phyloP scores from a whole-genome alignment of 1,139 yeast species.

The Taphrina communis region DNA sequence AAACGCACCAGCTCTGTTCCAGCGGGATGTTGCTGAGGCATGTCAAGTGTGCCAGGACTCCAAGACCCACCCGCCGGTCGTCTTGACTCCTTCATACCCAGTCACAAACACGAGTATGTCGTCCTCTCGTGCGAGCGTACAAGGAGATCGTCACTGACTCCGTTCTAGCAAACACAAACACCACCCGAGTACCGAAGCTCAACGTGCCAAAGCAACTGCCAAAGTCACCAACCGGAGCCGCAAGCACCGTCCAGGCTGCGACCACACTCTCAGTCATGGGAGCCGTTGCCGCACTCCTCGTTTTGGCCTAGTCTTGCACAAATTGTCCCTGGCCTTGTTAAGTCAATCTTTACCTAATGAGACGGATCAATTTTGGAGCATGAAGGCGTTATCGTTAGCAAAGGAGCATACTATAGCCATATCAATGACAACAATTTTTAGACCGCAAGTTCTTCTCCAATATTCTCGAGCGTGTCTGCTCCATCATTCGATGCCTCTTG shows the following conservation, averaged over 20 bases:
- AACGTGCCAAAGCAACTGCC: conserved; percentile 14
- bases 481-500: not conserved
- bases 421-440: conserved; percentile 6
- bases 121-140: too few relatives aligned
- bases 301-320: conserved; percentile 14
- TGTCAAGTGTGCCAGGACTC: conserved; percentile 19
- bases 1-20: conserved; percentile 8
- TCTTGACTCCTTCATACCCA: conserved; percentile 12
- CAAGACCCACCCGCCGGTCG: conserved; percentile 15
- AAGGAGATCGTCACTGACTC: too few relatives aligned
- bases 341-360: conserved; percentile 1
- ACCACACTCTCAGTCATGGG: conserved; percentile 9
- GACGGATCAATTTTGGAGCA: conserved; percentile 12
- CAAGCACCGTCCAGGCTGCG: conserved; percentile 10
- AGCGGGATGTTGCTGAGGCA: not conserved
- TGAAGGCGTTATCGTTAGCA: conserved; percentile 10
- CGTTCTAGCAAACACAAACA: conserved; percentile 4
- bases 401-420: conserved; percentile 10
- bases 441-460: conserved; percentile 1
- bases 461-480: too few relatives aligned
- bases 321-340: conserved; percentile 5
- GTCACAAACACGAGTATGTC: conserved; percentile 3
- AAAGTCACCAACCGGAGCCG: conserved; percentile 25
- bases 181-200: not conserved
- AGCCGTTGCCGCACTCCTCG: conserved; percentile 1